Evolutionary conservation across 148 eudicot species (phyloP).

Genomic region (Silene conica): DNA sequence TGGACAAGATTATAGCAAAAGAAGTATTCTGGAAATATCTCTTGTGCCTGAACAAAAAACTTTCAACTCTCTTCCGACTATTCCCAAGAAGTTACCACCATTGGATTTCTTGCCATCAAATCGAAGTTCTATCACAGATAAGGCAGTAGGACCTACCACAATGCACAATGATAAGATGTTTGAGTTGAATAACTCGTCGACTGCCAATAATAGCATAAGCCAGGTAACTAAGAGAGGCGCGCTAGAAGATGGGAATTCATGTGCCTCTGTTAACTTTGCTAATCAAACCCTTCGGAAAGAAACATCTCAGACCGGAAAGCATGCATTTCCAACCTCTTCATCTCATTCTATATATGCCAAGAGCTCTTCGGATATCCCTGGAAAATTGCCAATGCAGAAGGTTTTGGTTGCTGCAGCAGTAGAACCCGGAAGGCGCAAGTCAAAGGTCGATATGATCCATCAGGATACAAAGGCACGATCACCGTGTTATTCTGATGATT

Average conservation of each 20-base stretch:
- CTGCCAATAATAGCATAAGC: slow-evolving; percentile 15
- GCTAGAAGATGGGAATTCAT: slow-evolving; percentile 10
- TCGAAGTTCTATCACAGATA: slow-evolving; percentile 38
- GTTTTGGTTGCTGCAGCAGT: slow-evolving; percentile 24
- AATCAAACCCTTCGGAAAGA: slow-evolving; percentile 15
- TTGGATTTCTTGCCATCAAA: slow-evolving; percentile 31
- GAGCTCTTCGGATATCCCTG: background rate
- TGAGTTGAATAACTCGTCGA: slow-evolving; percentile 26
- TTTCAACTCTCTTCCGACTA: slow-evolving; percentile 28
- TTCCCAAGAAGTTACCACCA: slow-evolving; percentile 24
- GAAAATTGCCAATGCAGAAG: slow-evolving; percentile 15
- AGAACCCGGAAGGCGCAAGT: slow-evolving; percentile 20
- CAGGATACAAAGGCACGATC: slow-evolving; percentile 20
- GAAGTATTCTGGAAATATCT: slow-evolving; percentile 41
- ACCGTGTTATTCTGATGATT: slow-evolving; percentile 16
- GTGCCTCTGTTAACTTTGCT: slow-evolving; percentile 17
- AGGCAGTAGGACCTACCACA: slow-evolving; percentile 9
- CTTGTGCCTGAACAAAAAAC: slow-evolving; percentile 41
- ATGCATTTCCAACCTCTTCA: slow-evolving; percentile 17
- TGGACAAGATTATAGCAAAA: slow-evolving; percentile 25
- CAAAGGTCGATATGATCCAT: slow-evolving; percentile 25
- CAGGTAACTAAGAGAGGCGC: slow-evolving; percentile 13
- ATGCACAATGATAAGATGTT: slow-evolving; percentile 21
- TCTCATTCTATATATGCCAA: slow-evolving; percentile 20
- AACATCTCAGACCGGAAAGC: slow-evolving; percentile 25